Conservation (phyloP, 352 stramenopile species). For the Pseudoperonospora humuli region DNA sequence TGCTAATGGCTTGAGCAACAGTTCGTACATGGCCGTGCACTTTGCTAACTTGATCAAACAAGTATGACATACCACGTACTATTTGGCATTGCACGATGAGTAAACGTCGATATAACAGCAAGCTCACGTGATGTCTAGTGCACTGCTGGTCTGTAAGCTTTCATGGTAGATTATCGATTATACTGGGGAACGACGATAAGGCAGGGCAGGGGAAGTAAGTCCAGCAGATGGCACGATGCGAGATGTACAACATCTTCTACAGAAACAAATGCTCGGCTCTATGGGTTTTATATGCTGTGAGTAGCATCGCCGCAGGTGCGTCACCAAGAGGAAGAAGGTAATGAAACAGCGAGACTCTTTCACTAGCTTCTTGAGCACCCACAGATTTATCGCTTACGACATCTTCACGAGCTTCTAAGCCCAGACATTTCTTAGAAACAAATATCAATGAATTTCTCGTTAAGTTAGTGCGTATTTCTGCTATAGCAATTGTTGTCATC, state of each 20-base stretch:
- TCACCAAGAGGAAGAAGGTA: slow-evolving; percentile 14
- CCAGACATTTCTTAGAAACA: too few relatives aligned
- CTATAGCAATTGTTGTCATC: too few relatives aligned
- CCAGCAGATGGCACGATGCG: not conserved
- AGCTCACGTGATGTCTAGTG: slow-evolving; percentile 37
- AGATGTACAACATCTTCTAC: not conserved
- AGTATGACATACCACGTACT: slow-evolving; percentile 54
- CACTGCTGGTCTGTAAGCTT: slow-evolving; percentile 28
- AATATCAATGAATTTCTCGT: too few relatives aligned
- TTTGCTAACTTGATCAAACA: slow-evolving; percentile 29
- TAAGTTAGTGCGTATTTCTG: too few relatives aligned
- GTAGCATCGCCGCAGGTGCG: slow-evolving; percentile 4
- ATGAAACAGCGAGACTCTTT: slow-evolving; percentile 4
- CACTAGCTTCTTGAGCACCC: slow-evolving; percentile 8
- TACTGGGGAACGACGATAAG: slow-evolving; percentile 1
- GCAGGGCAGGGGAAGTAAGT: slow-evolving; percentile 14
- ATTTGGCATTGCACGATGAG: slow-evolving; percentile 32
- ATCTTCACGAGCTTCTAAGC: too few relatives aligned
- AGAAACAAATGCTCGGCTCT: slow-evolving; percentile 10
- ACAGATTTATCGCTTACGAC: too few relatives aligned
- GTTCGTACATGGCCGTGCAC: slow-evolving; percentile 36
- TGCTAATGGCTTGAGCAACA: slow-evolving; percentile 29
- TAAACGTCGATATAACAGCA: slow-evolving; percentile 20
- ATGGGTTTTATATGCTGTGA: slow-evolving; percentile 4
- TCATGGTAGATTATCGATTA: not conserved